Evolutionary conservation across 169 alveolate genomes (phyloP), one percentile per base, ranked within the genome.

Genomic region (Miamiensis avidus): DNA sequence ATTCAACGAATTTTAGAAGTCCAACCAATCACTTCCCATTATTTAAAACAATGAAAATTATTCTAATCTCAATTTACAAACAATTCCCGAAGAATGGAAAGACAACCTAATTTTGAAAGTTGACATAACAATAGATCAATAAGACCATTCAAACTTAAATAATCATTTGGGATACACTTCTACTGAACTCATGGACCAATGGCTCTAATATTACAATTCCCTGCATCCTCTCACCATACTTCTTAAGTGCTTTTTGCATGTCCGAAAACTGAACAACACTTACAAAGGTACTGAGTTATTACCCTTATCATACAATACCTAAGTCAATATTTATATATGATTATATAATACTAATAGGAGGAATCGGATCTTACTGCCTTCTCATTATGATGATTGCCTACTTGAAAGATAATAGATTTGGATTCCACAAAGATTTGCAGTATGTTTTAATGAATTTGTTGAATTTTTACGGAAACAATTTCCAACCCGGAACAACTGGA

Each of bases 361-460:
- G 84, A 34, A 79, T 79, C 11, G 65, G 84, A 4, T 79, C 84
- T 1, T 79, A 79, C 20, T 49, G 84, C 29, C 30, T 79, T 26
- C 64, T 79, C 29, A 79, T 79, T 64, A 79, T 79, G 84, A 49
- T 79, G 28, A 79, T 79, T 64, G 84, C 84, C 0, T 79, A 34
- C 49, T 79, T 79, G 16, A 79, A 72, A 79, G 76, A 79, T 79
- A 79, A 49, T 26, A 34, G 64, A 16, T 20, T 1, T 64, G 73
- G 65, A 16, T 79, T 72, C 64, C 34, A 74, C 20, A 74, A 79
- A 25, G 84, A 79, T 29, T 64, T 34, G 34, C 16, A 31, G 65
- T 29, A 49, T 25, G 31, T 79, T 0, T 29, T 79, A 64, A 25
- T 72, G 1, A 49, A 64, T 49, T 34, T 79, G 31, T 76, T 79